phyloP scores from a whole-genome alignment of 306 rosid species.

The Quercus variabilis region DNA sequence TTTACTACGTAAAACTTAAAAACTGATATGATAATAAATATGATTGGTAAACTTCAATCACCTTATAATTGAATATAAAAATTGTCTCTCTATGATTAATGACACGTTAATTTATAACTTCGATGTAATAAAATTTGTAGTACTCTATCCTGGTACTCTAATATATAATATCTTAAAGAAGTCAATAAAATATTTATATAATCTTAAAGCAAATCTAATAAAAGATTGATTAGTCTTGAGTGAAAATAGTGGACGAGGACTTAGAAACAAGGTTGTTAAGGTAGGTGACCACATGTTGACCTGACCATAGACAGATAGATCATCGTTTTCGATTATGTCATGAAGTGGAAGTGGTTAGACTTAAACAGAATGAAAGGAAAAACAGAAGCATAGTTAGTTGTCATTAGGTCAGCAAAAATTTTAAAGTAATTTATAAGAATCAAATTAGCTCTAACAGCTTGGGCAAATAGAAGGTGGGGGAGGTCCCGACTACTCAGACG shows the following conservation, averaged over 20 bases:
- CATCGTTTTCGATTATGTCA: slow-evolving; percentile 4
- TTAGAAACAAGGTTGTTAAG: slow-evolving; percentile 30
- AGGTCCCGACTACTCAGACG: no score
- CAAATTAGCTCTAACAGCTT: background rate
- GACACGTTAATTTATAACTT: no score
- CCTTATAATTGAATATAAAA: no score
- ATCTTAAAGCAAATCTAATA: no score
- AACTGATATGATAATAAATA: no score
- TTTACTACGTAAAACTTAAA: no score
- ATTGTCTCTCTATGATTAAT: no score
- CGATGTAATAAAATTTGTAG: no score
- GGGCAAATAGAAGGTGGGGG: background rate
- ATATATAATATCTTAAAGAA: no score
- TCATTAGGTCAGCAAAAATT: background rate
- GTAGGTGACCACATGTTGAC: slow-evolving; percentile 21
- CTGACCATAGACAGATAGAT: background rate
- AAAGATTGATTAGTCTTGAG: background rate
- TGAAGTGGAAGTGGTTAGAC: background rate
- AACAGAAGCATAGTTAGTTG: background rate
- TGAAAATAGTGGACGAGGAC: slow-evolving; percentile 6
- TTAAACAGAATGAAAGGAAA: background rate
- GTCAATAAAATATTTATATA: no score
- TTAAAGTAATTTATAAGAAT: background rate
- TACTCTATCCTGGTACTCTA: no score
- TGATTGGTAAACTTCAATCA: fast-evolving